phyloP scores from a whole-genome alignment of 495 filamentous ascomycete species.

The Glarea lozoyensis region DNA sequence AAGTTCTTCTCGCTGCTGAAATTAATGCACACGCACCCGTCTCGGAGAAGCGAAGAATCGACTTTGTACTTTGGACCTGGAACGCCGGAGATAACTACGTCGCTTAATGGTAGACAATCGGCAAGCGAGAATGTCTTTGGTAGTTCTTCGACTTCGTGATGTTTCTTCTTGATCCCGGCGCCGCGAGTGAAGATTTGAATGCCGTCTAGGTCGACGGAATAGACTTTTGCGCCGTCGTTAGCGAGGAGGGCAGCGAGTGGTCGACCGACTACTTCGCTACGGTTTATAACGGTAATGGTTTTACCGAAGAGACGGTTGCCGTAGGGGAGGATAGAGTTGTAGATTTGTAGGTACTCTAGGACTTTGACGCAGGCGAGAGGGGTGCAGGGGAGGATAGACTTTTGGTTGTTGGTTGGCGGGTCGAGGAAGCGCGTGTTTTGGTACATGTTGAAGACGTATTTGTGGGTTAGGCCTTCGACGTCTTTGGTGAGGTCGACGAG shows the following conservation, averaged over 20 bases:
- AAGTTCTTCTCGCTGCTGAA: conserved; percentile 98
- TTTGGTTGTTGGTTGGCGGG: conserved; percentile 60
- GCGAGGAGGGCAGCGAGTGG: conserved; percentile 91
- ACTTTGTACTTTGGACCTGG: conserved; percentile 81
- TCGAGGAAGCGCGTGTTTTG: conserved; percentile 95
- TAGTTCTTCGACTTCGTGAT: conserved; percentile 70
- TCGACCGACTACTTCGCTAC: conserved; percentile 88
- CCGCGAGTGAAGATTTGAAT: conserved; percentile 91
- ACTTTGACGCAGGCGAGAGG: conserved; percentile 94
- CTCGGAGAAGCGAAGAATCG: conserved; percentile 66
- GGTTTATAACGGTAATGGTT: conserved; percentile 90
- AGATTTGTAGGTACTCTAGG: conserved; percentile 87
- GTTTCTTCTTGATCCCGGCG: conserved; percentile 66
- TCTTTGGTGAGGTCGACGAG: conserved; percentile 86
- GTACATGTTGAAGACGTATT: conserved; percentile 98
- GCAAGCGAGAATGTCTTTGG: conserved; percentile 64
- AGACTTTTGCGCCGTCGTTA: conserved; percentile 92
- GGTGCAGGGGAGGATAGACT: conserved; percentile 91
- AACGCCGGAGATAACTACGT: conserved; percentile 94
- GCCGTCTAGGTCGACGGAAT: conserved; percentile 84
- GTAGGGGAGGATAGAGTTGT: conserved; percentile 91
- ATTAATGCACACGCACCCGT: conserved; percentile 93
- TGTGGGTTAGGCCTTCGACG: conserved; percentile 89
- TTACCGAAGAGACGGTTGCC: conserved; percentile 87
- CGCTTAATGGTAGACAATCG: conserved; percentile 75